These are phyloP conservation scores for Camellia oleifera DNA, from an alignment of 179 eudicot genomes.

Conservation along the genomic window DNA sequence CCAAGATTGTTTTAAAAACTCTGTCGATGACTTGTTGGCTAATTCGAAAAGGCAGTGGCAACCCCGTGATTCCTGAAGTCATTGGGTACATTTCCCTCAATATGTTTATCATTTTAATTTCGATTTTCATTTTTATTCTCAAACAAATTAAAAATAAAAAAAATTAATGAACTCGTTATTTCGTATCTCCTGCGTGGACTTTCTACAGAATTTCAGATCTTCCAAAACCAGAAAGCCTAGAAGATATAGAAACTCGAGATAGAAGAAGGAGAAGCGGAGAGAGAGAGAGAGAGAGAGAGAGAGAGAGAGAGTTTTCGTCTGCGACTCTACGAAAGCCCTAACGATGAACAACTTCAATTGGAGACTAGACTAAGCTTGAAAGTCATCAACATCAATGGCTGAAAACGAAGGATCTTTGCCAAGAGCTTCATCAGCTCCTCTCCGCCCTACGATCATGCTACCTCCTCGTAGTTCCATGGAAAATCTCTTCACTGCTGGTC, in stretches of 20 bases:
- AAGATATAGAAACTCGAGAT: background rate
- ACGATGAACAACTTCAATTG: background rate
- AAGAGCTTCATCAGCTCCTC: conserved; percentile 19
- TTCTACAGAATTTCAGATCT: conserved; percentile 7
- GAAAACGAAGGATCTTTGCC: conserved; percentile 23
- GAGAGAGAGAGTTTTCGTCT: background rate
- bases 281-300: conserved; percentile 14
- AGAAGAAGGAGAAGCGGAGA: background rate
- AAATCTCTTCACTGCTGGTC: conserved; percentile 42
- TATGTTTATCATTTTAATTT: background rate
- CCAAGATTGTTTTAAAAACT: no score
- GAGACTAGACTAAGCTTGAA: background rate
- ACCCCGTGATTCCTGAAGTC: background rate
- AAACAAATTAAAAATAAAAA: background rate
- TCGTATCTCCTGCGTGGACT: conserved; percentile 21
- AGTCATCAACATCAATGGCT: conserved; percentile 11
- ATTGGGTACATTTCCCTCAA: background rate
- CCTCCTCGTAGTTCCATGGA: conserved; percentile 56
- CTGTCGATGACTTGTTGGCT: no score
- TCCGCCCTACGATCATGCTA: conserved; percentile 45
- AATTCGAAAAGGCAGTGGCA: background rate
- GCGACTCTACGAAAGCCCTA: background rate
- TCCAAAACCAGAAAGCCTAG: background rate
- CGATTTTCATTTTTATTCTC: no score
- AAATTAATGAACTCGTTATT: background rate